Evolutionary conservation across 2,329 filamentous ascomycete genomes (phyloP), one percentile per base, ranked within the genome.

Genomic region (Arthrinium phaeospermum): DNA sequence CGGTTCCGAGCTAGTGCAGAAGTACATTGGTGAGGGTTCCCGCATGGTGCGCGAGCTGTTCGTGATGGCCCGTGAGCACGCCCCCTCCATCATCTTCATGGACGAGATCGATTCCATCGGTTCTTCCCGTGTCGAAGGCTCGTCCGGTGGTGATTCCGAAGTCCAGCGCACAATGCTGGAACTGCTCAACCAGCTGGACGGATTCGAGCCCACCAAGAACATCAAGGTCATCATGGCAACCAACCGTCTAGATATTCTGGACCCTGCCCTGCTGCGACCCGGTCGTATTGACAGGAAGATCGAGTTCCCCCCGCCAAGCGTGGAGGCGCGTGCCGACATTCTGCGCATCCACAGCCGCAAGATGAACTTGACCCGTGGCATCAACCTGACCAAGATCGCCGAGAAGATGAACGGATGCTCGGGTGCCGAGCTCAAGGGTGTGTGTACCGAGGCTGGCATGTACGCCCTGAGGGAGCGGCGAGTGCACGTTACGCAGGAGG

Each of bases 201-300:
- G 96, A 69, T 99, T 99, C 84, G 96, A 98, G 85, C 96, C 96
- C 7, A 98, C 96, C 67, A 99, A 99, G 88, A 98, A 98, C 85
- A 99, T 99, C 91, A 99, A 99, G 85, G 94, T 99, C 83, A 97
- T 99, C 86, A 99, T 99, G 96, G 96, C 96, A 71, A 99, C 96
- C 68, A 99, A 99, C 85, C 94, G 96, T 82, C 90, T 99, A 75
- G 96, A 99, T 79, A 98, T 99, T 75, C 90, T 99, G 67, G 96
- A 99, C 82, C 96, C 96, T 2, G 96, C 96, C 1, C 89, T 99
- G 64, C 88, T 99, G 77, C 92, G 96, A 78, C 96, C 96, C n/a
- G 96, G 96, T 70, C 94, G 96, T 79, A 98, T 99, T 83, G 96
- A 99, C 87, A 90, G 96, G 79, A 98, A 98, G 88, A 98, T 98